These are phyloP conservation scores for Danielia oregonensis DNA, from an alignment of 805 yeast species.

Conservation along the genomic window DNA sequence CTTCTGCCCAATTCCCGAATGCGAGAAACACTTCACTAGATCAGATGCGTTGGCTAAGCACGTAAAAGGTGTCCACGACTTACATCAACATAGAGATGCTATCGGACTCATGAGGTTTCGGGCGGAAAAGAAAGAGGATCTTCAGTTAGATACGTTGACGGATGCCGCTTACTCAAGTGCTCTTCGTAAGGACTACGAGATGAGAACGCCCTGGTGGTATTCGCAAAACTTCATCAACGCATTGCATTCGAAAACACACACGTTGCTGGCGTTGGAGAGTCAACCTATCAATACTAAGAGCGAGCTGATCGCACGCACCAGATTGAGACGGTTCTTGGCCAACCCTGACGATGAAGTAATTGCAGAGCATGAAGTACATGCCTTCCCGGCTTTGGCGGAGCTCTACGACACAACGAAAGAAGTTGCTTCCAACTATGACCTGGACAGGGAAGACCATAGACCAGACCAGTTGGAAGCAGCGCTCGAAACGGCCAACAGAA, in stretches of 20 bases:
- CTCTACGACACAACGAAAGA: conserved; percentile 6
- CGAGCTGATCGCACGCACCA: conserved; percentile 27
- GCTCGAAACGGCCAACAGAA: conserved; percentile 35
- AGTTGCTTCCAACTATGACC: not conserved
- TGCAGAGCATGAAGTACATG: conserved; percentile 6
- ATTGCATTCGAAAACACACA: conserved; percentile 15
- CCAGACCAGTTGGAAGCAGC: conserved; percentile 14
- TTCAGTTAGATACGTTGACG: conserved; percentile 21
- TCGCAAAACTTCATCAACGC: conserved; percentile 24
- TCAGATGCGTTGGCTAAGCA: conserved; percentile 65
- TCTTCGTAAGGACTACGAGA: conserved; percentile 31
- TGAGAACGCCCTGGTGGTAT: conserved; percentile 43
- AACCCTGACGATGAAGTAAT: conserved; percentile 15
- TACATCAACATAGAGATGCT: conserved; percentile 37
- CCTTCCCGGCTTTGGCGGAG: conserved; percentile 4
- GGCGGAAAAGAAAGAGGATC: conserved; percentile 21
- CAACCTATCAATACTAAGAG: conserved; percentile 33
- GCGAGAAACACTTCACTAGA: conserved; percentile 55
- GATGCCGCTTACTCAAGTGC: conserved; percentile 27
- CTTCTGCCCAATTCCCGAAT: conserved; percentile 63
- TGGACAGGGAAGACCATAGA: conserved; percentile 1
- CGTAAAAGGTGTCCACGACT: conserved; percentile 56
- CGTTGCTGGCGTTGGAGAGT: conserved; percentile 17
- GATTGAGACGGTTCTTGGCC: conserved; percentile 26
- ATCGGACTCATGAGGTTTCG: conserved; percentile 25